phyloP scores from a whole-genome alignment of 2,329 filamentous ascomycete species.

The Colletotrichum australisinense region DNA sequence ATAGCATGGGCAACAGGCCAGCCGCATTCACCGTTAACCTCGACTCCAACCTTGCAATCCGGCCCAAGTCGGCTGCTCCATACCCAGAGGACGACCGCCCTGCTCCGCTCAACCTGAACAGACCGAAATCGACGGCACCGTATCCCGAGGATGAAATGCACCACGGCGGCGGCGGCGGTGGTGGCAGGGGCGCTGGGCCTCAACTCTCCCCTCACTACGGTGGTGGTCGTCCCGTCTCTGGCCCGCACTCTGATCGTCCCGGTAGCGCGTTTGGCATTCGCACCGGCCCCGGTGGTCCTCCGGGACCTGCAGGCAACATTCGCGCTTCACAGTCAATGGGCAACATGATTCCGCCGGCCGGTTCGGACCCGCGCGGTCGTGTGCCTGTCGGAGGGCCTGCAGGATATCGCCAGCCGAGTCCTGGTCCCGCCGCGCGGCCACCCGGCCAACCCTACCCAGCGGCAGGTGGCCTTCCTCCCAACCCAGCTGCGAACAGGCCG shows the following conservation, averaged over 20 bases:
- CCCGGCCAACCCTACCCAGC: constrained; percentile 41
- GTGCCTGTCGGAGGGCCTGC: constrained; percentile 54
- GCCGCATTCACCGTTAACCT: constrained; percentile 65
- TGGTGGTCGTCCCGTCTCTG: constrained; percentile 60
- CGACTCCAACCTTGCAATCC: constrained; percentile 49
- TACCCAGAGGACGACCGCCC: constrained; percentile 78
- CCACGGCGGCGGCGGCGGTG: too few species aligned
- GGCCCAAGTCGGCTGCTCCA: constrained; percentile 70
- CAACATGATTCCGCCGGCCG: constrained; percentile 57
- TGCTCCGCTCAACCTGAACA: constrained; percentile 56
- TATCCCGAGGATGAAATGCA: constrained; percentile 64
- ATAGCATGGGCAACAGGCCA: constrained; percentile 49
- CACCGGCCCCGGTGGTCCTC: constrained; percentile 39
- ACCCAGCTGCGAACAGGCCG: constrained; percentile 50
- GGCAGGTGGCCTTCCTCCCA: constrained; percentile 45
- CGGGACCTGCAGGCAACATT: constrained; percentile 40
- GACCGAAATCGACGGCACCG: constrained; percentile 60
- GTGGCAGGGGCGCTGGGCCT: constrained; percentile 40
- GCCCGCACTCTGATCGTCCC: constrained; percentile 60
- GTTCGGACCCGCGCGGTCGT: constrained; percentile 54
- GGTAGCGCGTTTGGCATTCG: constrained; percentile 66
- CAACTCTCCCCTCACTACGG: constrained; percentile 54
- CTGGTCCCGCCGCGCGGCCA: constrained; percentile 44
- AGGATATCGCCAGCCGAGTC: constrained; percentile 55
- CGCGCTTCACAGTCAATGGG: constrained; percentile 58